phyloP scores from a whole-genome alignment of 2,329 filamentous ascomycete genomes.

The Penicillium sp. region DNA sequence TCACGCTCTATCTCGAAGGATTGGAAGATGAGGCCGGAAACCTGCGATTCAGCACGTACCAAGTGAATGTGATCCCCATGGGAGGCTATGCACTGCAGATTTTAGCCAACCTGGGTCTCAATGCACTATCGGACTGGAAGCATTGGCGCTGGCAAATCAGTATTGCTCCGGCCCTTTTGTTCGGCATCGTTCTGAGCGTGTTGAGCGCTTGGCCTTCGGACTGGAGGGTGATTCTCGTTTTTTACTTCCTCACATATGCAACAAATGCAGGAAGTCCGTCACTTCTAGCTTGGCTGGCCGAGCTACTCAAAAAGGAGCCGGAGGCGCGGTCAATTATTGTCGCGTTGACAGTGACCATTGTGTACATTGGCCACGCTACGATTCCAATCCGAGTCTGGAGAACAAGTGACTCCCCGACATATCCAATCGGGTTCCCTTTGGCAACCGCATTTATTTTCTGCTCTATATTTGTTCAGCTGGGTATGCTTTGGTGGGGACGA shows the following conservation, averaged over 20 bases:
- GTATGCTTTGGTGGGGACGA: conserved; percentile 9
- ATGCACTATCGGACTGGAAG: conserved; percentile 22
- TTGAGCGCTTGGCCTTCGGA: conserved; percentile 8
- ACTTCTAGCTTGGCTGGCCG: conserved; percentile 21
- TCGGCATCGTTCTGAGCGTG: conserved; percentile 8
- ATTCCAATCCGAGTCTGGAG: conserved; percentile 22
- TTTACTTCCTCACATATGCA: conserved; percentile 23
- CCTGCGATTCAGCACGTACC: conserved; percentile 17
- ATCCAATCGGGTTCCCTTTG: conserved; percentile 22
- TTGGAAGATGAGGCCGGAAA: conserved; percentile 4
- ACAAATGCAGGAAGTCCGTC: conserved; percentile 16
- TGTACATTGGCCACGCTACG: conserved; percentile 23
- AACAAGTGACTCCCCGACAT: conserved; percentile 18
- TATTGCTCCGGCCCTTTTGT: conserved; percentile 9
- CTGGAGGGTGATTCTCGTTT: conserved; percentile 13
- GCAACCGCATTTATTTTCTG: conserved; percentile 16
- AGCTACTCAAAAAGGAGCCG: conserved; percentile 19
- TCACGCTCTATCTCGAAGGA: conserved; percentile 20
- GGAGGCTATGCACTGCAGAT: conserved; percentile 21
- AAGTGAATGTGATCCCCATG: conserved; percentile 23
- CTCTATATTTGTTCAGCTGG: conserved; percentile 6
- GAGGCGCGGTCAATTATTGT: conserved; percentile 20
- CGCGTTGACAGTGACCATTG: conserved; percentile 19
- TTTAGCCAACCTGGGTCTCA: conserved; percentile 17
- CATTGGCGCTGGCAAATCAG: conserved; percentile 20